These are phyloP conservation scores for Hericium erinaceus DNA, from an alignment of 768 basidiomycete species.

Conservation along the genomic window DNA sequence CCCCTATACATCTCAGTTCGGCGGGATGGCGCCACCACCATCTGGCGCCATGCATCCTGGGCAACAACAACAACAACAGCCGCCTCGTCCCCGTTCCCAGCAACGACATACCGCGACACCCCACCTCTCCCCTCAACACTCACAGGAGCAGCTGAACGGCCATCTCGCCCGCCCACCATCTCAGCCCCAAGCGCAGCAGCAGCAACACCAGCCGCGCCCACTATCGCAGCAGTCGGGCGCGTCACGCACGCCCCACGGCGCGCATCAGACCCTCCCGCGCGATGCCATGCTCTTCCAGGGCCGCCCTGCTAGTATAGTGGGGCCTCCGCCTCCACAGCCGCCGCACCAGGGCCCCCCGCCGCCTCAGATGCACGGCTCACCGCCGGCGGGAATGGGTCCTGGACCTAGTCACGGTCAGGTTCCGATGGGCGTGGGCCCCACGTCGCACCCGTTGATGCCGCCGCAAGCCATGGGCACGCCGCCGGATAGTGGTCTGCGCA, in stretches of 20 bases:
- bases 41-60: slow-evolving; percentile 17
- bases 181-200: slow-evolving; percentile 53
- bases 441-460: not conserved
- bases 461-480: not conserved
- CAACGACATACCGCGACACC: slow-evolving; percentile 14
- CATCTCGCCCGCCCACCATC: slow-evolving; percentile 28
- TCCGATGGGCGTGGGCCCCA: not conserved
- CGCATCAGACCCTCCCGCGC: slow-evolving; percentile 14
- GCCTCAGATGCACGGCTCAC: not conserved
- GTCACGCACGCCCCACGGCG: slow-evolving; percentile 37
- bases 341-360: slow-evolving; percentile 2
- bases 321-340: slow-evolving; percentile 3
- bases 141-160: slow-evolving; percentile 34
- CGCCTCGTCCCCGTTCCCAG: slow-evolving; percentile 19
- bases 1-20: slow-evolving; percentile 25
- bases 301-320: slow-evolving; percentile 11
- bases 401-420: not conserved
- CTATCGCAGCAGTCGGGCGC: slow-evolving; percentile 38
- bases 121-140: slow-evolving; percentile 38
- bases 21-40: slow-evolving; percentile 23
- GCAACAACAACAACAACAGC: slow-evolving; percentile 11
- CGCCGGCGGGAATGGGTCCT: not conserved
- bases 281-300: slow-evolving; percentile 10
- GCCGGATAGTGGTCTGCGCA: not conserved
- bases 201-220: slow-evolving; percentile 27